Evolutionary conservation across 1,284 basidiomycete genomes (phyloP).

Genomic region (Hymenochaete sp.): DNA sequence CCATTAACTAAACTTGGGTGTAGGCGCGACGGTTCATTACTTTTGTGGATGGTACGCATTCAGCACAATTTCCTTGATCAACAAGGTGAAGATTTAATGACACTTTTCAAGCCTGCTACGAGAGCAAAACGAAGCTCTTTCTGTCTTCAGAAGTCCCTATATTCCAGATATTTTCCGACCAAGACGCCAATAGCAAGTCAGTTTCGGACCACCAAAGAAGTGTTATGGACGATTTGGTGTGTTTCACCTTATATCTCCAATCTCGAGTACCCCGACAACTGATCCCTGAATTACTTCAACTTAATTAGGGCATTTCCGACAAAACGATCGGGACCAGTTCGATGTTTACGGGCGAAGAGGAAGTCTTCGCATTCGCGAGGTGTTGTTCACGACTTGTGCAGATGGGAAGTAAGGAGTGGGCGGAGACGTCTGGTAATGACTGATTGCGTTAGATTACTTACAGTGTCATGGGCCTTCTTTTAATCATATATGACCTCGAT

Average conservation of each 20-base stretch:
- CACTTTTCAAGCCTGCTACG: conserved; percentile 61
- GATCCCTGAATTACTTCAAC: not conserved
- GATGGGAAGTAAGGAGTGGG: conserved; percentile 86
- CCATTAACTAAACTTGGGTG: conserved; percentile 2
- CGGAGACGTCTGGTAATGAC: conserved; percentile 59
- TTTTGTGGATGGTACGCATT: conserved; percentile 77
- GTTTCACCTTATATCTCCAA: conserved; percentile 24
- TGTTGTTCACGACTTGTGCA: conserved; percentile 86
- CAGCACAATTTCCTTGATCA: not conserved
- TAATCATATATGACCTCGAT: too few relatives aligned
- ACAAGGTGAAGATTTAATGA: conserved; percentile 23
- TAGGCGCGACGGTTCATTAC: conserved; percentile 94
- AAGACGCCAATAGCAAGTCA: conserved; percentile 32
- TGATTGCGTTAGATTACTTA: too few relatives aligned
- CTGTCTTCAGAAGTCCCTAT: conserved; percentile 87
- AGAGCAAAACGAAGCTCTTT: conserved; percentile 88
- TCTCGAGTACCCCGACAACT: conserved; percentile 1
- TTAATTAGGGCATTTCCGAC: conserved; percentile 59
- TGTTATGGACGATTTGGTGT: conserved; percentile 84
- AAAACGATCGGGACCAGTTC: conserved; percentile 72
- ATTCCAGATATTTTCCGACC: conserved; percentile 78
- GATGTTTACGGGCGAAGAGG: conserved; percentile 90
- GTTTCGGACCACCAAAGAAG: conserved; percentile 78
- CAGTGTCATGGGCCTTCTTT: too few relatives aligned
- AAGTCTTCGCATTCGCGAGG: conserved; percentile 89